Evolutionary conservation across 129 eudicot species (phyloP).

Genomic region (Heracleum sosnowskyi): DNA sequence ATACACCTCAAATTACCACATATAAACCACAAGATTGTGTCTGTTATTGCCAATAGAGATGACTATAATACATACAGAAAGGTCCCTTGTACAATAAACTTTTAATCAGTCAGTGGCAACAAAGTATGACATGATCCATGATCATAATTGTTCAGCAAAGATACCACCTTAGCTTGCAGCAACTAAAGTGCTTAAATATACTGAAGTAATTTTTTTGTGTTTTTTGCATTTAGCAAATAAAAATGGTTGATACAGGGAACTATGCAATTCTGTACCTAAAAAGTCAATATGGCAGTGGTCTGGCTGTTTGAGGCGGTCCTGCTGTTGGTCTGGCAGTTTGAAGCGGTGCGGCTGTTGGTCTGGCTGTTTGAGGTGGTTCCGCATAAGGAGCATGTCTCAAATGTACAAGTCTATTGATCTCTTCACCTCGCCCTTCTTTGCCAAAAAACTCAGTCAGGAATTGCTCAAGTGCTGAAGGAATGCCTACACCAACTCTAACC

Average conservation of each 20-base stretch:
- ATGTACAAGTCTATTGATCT: constrained; percentile 43
- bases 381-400: constrained; percentile 24
- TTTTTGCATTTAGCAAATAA: not conserved
- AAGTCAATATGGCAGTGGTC: not conserved
- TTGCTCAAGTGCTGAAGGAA: constrained; percentile 46
- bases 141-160: not conserved
- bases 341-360: constrained; percentile 15
- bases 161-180: not conserved
- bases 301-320: not conserved
- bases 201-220: not conserved
- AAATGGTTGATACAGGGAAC: not conserved
- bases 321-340: constrained; percentile 19
- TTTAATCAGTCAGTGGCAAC: not conserved
- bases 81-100: not conserved
- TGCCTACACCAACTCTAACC: constrained; percentile 57
- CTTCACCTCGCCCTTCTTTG: constrained; percentile 48
- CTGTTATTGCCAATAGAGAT: not conserved
- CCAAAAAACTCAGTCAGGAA: constrained; percentile 45
- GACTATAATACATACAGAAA: not conserved
- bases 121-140: not conserved
- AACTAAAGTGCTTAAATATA: not conserved
- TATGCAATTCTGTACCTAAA: constrained; percentile 1
- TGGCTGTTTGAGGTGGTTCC: constrained; percentile 20
- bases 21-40: not conserved
- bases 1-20: not conserved